phyloP scores from a whole-genome alignment of 2,329 filamentous ascomycete genomes.

The Venturia nashicola region DNA sequence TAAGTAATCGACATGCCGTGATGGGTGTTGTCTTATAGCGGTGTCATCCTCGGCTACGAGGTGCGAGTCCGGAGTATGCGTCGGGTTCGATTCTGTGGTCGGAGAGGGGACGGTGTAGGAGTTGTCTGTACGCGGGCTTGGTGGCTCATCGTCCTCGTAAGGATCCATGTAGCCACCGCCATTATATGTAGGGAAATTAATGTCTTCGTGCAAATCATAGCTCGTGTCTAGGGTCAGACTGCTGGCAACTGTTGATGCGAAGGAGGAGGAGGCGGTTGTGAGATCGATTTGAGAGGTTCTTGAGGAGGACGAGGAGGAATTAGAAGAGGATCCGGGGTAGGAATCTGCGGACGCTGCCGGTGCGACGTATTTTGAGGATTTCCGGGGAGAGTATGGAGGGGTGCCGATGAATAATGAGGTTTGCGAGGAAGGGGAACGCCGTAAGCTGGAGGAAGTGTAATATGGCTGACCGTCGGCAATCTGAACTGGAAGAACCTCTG shows the following conservation, averaged over 20 bases:
- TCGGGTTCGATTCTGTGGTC: slow-evolving; percentile 35
- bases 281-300: slow-evolving; percentile 18
- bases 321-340: slow-evolving; percentile 20
- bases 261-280: slow-evolving; percentile 42
- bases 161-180: neutral
- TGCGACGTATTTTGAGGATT: slow-evolving; percentile 21
- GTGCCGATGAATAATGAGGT: slow-evolving; percentile 30
- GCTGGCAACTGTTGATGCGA: slow-evolving; percentile 50
- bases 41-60: slow-evolving; percentile 63
- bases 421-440: slow-evolving; percentile 28
- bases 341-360: slow-evolving; percentile 24
- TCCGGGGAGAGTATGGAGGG: slow-evolving; percentile 15
- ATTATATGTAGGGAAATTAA: slow-evolving; percentile 3
- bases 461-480: slow-evolving; percentile 30
- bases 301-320: slow-evolving; percentile 17
- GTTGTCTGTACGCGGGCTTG: slow-evolving; percentile 24
- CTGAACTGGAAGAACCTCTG: slow-evolving; percentile 29
- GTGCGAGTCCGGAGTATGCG: slow-evolving; percentile 44
- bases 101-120: slow-evolving; percentile 40
- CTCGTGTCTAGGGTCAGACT: slow-evolving; percentile 46
- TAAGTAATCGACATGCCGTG: slow-evolving; percentile 87
- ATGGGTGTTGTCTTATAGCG: slow-evolving; percentile 60
- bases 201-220: slow-evolving; percentile 35
- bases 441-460: slow-evolving; percentile 28
- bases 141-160: slow-evolving; percentile 18